A percentile compares a stretch with the other conserved stretches of the same genome.
Conservation (phyloP, 2,329 filamentous ascomycete genomes). For the Fusarium poae region DNA sequence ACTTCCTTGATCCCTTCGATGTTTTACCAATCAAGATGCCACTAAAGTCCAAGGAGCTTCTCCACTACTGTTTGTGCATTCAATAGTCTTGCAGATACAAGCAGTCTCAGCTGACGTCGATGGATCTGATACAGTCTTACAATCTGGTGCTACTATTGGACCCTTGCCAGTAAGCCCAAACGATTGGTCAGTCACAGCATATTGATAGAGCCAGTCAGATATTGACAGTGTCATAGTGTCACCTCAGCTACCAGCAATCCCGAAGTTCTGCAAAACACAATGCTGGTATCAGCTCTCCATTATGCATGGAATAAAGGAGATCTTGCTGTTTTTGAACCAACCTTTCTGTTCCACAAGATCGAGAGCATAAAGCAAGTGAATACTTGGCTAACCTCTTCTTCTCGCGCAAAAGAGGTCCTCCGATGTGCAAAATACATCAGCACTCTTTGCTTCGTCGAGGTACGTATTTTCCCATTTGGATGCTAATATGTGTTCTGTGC, state of each 20-base stretch:
- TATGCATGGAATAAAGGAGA: not conserved
- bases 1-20: not conserved
- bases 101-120: not conserved
- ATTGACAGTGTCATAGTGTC: not conserved
- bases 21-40: not conserved
- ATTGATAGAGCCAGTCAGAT: too few relatives aligned
- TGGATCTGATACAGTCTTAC: not conserved
- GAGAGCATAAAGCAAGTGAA: conserved; percentile 1
- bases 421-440: conserved; percentile 1
- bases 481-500: fast-evolving
- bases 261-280: not conserved
- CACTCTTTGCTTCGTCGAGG: not conserved
- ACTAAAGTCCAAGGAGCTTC: not conserved
- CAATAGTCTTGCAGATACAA: not conserved
- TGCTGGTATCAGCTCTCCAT: not conserved
- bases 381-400: not conserved
- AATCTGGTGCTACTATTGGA: not conserved
- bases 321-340: not conserved
- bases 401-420: not conserved
- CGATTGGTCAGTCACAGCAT: not conserved
- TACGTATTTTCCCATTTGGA: fast-evolving
- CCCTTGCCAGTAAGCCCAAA: not conserved
- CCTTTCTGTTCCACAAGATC: not conserved
- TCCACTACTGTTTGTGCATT: not conserved
- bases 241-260: not conserved